These are phyloP conservation scores for Exophiala sp. DNA, from an alignment of 2,329 filamentous ascomycete genomes.

Conservation along the genomic window DNA sequence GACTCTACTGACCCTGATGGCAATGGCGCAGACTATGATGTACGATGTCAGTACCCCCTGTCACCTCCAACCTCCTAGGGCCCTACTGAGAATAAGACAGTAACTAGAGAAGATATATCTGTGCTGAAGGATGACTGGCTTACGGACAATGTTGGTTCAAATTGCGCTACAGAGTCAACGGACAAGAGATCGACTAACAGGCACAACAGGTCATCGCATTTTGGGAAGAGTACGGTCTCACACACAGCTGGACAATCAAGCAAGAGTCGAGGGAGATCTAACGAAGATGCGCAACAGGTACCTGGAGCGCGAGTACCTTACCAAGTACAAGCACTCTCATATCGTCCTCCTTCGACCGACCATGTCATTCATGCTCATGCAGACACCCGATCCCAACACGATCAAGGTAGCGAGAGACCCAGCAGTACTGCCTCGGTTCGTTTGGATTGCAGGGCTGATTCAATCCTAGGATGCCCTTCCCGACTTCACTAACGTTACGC, in stretches of 20 bases:
- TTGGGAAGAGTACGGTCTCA: conserved; percentile 75
- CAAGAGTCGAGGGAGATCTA: conserved; percentile 4
- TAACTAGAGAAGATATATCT: conserved; percentile 84
- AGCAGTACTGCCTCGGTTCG: too few relatives aligned
- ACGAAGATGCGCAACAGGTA: conserved; percentile 45
- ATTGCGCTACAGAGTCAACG: background rate
- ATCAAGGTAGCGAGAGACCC: conserved; percentile 43
- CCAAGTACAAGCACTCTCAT: conserved; percentile 70
- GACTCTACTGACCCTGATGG: background rate
- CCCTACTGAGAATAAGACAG: conserved; percentile 41
- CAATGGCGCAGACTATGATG: conserved; percentile 53
- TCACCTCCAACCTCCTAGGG: background rate
- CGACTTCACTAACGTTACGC: conserved; percentile 71
- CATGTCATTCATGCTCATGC: conserved; percentile 88
- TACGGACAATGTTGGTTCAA: conserved; percentile 75
- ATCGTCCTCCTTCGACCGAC: conserved; percentile 87
- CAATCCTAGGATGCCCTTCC: conserved; percentile 68
- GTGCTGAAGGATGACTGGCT: conserved; percentile 89
- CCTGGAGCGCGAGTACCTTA: conserved; percentile 82
- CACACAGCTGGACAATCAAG: too few relatives aligned
- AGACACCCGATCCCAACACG: conserved; percentile 54
- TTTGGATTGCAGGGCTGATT: too few relatives aligned
- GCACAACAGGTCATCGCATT: conserved; percentile 77
- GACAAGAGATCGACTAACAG: conserved; percentile 11
- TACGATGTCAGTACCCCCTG: conserved; percentile 50